Evolutionary conservation across 2,329 filamentous ascomycete species (phyloP).

Genomic region (Aschersonia sp.): DNA sequence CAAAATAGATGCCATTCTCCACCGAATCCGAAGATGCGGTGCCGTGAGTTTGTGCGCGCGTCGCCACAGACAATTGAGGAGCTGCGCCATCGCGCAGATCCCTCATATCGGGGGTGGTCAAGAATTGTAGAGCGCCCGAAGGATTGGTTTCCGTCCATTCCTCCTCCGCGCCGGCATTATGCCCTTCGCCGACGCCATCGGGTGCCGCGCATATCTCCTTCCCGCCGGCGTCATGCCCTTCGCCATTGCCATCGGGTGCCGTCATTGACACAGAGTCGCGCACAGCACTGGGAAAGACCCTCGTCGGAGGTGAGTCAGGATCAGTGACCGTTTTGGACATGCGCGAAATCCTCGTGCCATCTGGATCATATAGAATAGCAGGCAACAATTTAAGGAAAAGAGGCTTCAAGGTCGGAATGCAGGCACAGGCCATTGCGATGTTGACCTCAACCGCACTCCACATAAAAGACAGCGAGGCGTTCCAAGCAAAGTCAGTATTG

Average conservation of each 20-base stretch:
- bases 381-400: conserved; percentile 55
- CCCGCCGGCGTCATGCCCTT: not conserved
- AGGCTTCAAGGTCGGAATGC: conserved; percentile 84
- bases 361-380: conserved; percentile 37
- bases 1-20: conserved; percentile 49
- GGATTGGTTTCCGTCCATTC: conserved; percentile 11
- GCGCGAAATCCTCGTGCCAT: conserved; percentile 20
- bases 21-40: conserved; percentile 20
- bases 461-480: conserved; percentile 76
- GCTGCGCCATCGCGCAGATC: conserved; percentile 5
- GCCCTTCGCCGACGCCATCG: not conserved
- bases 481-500: conserved; percentile 47
- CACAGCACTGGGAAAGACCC: conserved; percentile 2
- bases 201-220: conserved; percentile 1
- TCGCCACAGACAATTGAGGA: conserved; percentile 1
- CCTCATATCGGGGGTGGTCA: conserved; percentile 26
- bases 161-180: not conserved
- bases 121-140: conserved; percentile 28
- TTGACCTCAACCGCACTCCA: conserved; percentile 92
- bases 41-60: conserved; percentile 12
- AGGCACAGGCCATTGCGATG: conserved; percentile 77
- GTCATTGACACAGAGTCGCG: not conserved
- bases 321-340: conserved; percentile 15
- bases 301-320: conserved; percentile 13
- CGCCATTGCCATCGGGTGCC: not conserved